Evolutionary conservation across 2,329 filamentous ascomycete species (phyloP), one percentile per base, ranked within the genome.

Genomic region (Bertia moriformis): DNA sequence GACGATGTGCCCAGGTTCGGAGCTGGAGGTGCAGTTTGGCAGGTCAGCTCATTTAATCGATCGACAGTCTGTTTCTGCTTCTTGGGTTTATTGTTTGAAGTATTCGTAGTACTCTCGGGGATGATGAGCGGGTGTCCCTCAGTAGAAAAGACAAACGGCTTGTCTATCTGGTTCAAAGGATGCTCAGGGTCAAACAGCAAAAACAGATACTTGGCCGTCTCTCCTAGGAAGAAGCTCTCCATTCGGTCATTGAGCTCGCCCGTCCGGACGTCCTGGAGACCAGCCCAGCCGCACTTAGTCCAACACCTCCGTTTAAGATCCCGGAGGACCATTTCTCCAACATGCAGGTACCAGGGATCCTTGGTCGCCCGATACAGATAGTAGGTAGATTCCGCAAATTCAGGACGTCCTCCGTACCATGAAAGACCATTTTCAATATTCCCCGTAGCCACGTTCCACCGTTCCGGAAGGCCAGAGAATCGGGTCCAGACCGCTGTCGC

Each of bases 141-240:
- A 0, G 91, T 98, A 0, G 84, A 91, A 55, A 98, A 96, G 13
- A 98, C 89, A 55, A 82, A 93, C 0, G 88, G 77, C 0, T 79
- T 78, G 57, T 96, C 91, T 29, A 93, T 63, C 15, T 75, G 78
- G 57, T 96, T 96, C 32, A 98, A 62, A 1, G 88, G 86, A 58
- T 96, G 91, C 13, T 78, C 70, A 3, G 78, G 71, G 46, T 93
- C 84, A 56, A 93, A 96, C 2, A 96, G 72, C 40, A 98, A 64
- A 55, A 93, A 96, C 45, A 98, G 66, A 56, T 98, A 98, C 58
- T 96, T 95, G 35, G 86, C 80, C 1, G 91, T 98, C 59, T 98
- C 91, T 13, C 91, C 89, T 1, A 98, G 69, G 52, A 96, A 96
- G 67, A 96, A 98, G 55, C 89, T 96, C 59, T 98, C 91, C 91